These are phyloP conservation scores for Tricholoma flavovirens DNA, from an alignment of 768 basidiomycete species.

Conservation along the genomic window DNA sequence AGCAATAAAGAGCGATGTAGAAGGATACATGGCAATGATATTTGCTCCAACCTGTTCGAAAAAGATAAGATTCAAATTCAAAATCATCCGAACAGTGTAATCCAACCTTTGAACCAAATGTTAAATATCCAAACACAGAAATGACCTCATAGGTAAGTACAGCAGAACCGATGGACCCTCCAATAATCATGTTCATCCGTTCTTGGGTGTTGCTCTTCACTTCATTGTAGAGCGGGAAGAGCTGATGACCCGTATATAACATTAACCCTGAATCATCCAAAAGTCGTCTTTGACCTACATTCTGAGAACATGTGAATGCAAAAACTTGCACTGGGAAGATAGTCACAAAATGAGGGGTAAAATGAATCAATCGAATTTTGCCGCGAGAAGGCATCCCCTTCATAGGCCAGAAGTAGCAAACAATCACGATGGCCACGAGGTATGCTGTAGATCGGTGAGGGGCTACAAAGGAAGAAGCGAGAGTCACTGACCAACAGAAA, in stretches of 20 bases:
- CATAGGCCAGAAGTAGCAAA: slow-evolving; percentile 72
- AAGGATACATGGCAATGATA: slow-evolving; percentile 92
- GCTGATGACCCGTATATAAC: slow-evolving; percentile 33
- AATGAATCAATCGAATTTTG: slow-evolving; percentile 64
- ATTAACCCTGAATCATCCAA: slow-evolving; percentile 4
- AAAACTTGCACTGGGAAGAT: slow-evolving; percentile 94
- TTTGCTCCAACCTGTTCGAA: slow-evolving; percentile 71
- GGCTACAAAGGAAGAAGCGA: background rate
- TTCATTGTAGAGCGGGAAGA: slow-evolving; percentile 95
- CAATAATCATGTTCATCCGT: slow-evolving; percentile 85
- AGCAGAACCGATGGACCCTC: slow-evolving; percentile 80
- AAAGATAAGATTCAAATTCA: background rate
- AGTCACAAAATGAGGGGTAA: slow-evolving; percentile 72
- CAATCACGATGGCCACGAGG: slow-evolving; percentile 72
- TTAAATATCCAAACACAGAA: slow-evolving; percentile 84
- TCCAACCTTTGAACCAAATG: slow-evolving; percentile 80
- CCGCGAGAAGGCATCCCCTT: slow-evolving; percentile 58
- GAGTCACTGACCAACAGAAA: slow-evolving; percentile 69
- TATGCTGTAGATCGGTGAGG: slow-evolving; percentile 47
- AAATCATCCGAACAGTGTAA: background rate
- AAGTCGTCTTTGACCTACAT: slow-evolving; percentile 45
- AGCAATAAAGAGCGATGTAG: slow-evolving; percentile 88
- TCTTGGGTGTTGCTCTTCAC: slow-evolving; percentile 72
- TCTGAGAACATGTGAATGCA: slow-evolving; percentile 90
- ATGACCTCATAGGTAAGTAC: slow-evolving; percentile 85